These are phyloP conservation scores for Escovopsis weberi DNA, from an alignment of 2,329 filamentous ascomycete genomes.

Conservation along the genomic window DNA sequence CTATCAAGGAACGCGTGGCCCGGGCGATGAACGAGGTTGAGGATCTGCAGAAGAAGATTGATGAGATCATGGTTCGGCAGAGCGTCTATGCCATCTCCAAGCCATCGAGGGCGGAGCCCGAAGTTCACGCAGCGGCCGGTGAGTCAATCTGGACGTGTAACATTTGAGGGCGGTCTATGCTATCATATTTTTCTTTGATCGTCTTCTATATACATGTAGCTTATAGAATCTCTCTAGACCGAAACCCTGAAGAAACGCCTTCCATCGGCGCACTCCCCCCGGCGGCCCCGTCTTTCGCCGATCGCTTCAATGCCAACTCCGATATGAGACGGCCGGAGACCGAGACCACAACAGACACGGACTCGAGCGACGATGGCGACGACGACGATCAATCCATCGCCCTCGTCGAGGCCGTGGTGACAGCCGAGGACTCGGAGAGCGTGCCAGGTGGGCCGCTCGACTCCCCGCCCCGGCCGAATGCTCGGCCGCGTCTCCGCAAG, in stretches of 20 bases:
- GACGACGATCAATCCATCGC: no score
- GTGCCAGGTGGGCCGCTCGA: constrained; percentile 21
- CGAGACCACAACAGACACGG: constrained; percentile 14
- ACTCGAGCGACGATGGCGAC: not conserved
- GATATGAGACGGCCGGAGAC: constrained; percentile 25
- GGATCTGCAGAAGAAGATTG: constrained; percentile 41
- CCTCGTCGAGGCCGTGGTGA: not conserved
- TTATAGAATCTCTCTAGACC: not conserved
- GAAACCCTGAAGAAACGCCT: constrained; percentile 37
- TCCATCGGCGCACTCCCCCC: constrained; percentile 43
- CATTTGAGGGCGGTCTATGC: not conserved
- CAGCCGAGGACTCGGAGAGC: constrained; percentile 6
- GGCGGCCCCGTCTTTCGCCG: constrained; percentile 41
- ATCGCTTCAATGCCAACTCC: constrained; percentile 37
- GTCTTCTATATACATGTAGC: not conserved
- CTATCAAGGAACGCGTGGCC: constrained; percentile 40
- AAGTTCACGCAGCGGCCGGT: constrained; percentile 18
- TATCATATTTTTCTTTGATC: not conserved
- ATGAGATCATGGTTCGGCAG: constrained; percentile 44
- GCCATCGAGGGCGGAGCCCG: constrained; percentile 35
- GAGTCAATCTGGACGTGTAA: constrained; percentile 6
- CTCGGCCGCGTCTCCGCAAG: constrained; percentile 47
- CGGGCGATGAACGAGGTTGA: constrained; percentile 45
- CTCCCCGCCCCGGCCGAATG: constrained; percentile 41
- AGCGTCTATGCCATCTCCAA: constrained; percentile 40